Evolutionary conservation across 75 land plant species (phyloP), one percentile per base, ranked within the genome.

Genomic region (Cunninghamia lanceolata): DNA sequence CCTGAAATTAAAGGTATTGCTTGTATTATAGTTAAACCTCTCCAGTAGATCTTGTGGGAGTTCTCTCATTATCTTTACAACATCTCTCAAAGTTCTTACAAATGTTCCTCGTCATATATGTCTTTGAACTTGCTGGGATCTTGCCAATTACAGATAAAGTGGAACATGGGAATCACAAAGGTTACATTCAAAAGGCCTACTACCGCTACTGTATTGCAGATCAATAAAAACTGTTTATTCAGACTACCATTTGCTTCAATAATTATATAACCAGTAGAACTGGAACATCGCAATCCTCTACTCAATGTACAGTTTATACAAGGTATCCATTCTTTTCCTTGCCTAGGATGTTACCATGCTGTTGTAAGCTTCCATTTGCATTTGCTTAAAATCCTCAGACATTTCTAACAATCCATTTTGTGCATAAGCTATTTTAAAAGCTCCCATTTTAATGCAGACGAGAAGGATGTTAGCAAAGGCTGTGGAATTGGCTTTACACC

Each of bases 131-230:
- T 92, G 90, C 99, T 98, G 96, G 95, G 91, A 84, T 97, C 99
- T 83, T 93, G 91, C 99, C 99, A 97, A 17, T 96, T 96, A 88
- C 97, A 94, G 82, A 96, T 97, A 73, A 97, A 88, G 89, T 97
- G 99, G 82, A 97, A 97, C 14, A 88, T 92, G 71, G 99, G 99
- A 74, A 93, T 91, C 45, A 97, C 94, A 66, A 97, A 96, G 68
- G 99, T 95, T 11, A 96, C 99, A 89, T 97, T 97, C 54, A 96
- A 82, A 63, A 97, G 90, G 68, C 92, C 90, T 86, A 98, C 98
- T 84, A 97, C 96, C 34, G 99, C 99, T 43, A 97, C 99, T 77
- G 97, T 98, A 96, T 97, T 96, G 87, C 98, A 97, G 85, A 97
- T 97, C 99, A 96, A 89, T 88, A 86, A 6, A 38, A 76, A 88